Conservation (phyloP, 768 basidiomycete genomes). For the Trametes punicea region DNA sequence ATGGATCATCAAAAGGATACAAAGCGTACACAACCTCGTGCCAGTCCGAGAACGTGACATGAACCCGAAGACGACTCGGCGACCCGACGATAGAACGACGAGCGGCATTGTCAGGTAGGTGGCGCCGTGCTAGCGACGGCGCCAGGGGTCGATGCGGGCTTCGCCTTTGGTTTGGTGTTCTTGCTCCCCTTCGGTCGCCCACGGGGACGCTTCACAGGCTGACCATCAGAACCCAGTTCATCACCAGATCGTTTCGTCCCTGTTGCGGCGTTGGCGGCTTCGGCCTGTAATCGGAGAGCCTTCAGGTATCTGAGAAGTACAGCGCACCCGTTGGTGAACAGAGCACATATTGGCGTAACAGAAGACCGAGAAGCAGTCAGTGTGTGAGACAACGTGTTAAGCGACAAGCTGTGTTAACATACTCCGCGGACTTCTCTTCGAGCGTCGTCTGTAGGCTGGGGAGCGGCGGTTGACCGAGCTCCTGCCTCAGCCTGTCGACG, state of each 20-base stretch:
- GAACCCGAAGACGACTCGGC: neutral
- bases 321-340: neutral
- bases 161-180: slow-evolving; percentile 28
- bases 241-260: slow-evolving; percentile 27
- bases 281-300: slow-evolving; percentile 31
- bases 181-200: slow-evolving; percentile 37
- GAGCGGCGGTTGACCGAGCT: slow-evolving; percentile 72
- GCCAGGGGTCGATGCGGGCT: slow-evolving; percentile 14
- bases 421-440: slow-evolving; percentile 63
- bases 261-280: slow-evolving; percentile 13
- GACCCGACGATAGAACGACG: neutral
- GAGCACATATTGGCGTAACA: slow-evolving; percentile 2
- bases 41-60: neutral
- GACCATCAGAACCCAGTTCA: slow-evolving; percentile 24
- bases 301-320: slow-evolving; percentile 28
- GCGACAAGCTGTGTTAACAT: slow-evolving; percentile 29
- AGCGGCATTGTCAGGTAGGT: neutral
- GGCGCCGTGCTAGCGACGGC: neutral
- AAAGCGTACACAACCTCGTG: slow-evolving; percentile 1
- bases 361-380: neutral
- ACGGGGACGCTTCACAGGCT: slow-evolving; percentile 32
- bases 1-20: neutral
- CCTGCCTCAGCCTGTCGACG: slow-evolving; percentile 70
- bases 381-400: neutral
- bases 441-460: slow-evolving; percentile 70